These are phyloP conservation scores for Phanerochaete sordida DNA, from an alignment of 768 basidiomycete genomes.

Conservation along the genomic window DNA sequence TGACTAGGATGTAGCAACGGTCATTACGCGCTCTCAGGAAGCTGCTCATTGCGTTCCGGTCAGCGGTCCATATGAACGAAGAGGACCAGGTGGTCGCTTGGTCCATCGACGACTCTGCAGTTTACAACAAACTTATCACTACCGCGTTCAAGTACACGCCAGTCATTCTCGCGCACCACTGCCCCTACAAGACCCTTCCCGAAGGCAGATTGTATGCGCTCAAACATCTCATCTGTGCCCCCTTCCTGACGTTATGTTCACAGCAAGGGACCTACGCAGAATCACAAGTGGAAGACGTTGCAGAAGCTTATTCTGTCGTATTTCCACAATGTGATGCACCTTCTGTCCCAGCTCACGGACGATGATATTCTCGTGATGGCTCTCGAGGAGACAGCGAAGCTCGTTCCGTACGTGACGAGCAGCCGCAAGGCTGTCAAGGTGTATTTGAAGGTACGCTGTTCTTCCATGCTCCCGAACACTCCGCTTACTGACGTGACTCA, in stretches of 20 bases:
- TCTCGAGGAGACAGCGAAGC: constrained; percentile 80
- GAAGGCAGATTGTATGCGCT: constrained; percentile 80
- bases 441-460: constrained; percentile 79
- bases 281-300: constrained; percentile 74
- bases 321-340: constrained; percentile 80
- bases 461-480: neutral
- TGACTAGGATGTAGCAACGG: constrained; percentile 53
- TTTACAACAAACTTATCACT: constrained; percentile 91
- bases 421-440: constrained; percentile 82
- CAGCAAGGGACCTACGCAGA: constrained; percentile 84
- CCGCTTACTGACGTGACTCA: constrained; percentile 24
- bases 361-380: constrained; percentile 63
- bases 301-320: constrained; percentile 88
- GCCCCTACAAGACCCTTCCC: constrained; percentile 78
- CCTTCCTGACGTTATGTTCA: neutral
- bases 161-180: constrained; percentile 79
- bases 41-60: constrained; percentile 85
- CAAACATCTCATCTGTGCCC: neutral
- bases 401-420: constrained; percentile 83
- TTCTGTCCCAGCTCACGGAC: constrained; percentile 75
- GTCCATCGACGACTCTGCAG: constrained; percentile 84
- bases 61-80: constrained; percentile 87
- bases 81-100: constrained; percentile 78
- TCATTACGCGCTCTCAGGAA: constrained; percentile 83
- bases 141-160: constrained; percentile 91